Evolutionary conservation across 2,329 filamentous ascomycete species (phyloP), one percentile per base, ranked within the genome.

Genomic region (Clonostachys chloroleuca): DNA sequence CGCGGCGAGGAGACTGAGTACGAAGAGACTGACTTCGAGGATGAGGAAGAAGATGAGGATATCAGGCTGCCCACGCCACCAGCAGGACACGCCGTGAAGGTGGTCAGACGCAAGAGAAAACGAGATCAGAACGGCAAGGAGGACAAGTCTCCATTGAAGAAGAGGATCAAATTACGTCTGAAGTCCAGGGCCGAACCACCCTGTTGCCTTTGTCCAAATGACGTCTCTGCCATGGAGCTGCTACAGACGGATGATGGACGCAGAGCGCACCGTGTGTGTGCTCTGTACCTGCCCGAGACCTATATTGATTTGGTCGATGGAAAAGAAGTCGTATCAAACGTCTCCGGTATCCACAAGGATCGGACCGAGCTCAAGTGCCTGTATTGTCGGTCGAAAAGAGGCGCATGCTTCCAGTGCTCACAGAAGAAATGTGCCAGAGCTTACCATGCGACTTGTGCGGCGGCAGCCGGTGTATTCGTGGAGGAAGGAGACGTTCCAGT

Each of bases 351-450:
- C 54, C 84, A 88, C 61, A 92, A 94, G 64, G 89, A 88, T 47
- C 87, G 92, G 17, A 72, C 95, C 55, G 91, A 95, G 24, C 83
- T 97, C 55, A 96, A 95, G 66, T 99, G 94, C 65, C 83, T 95
- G 51, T 96, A 89, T 69, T 99, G 94, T 62, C 89, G 92, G 34
- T 95, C 91, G 34, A 95, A 94, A 66, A 88, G 87, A 48, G 94
- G 94, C n/a, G 90, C 90, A 14, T 96, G 92, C 68, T 95, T 99
- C 70, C 92, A 97, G 65, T 99, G 94, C 67, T 95, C 90, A 1
- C 86, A 90, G 56, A 92, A 92, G 72, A 97, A 96, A 64, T 99
- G 94, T 59, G 87, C 89, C 5, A 79, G 94, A 53, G 87, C 92
- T 9, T 99, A 96, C 67, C 94, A 99, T 63, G 89, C 92, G 14